Conservation (phyloP, 1,139 yeast species). For the Suhomyces maxii region DNA sequence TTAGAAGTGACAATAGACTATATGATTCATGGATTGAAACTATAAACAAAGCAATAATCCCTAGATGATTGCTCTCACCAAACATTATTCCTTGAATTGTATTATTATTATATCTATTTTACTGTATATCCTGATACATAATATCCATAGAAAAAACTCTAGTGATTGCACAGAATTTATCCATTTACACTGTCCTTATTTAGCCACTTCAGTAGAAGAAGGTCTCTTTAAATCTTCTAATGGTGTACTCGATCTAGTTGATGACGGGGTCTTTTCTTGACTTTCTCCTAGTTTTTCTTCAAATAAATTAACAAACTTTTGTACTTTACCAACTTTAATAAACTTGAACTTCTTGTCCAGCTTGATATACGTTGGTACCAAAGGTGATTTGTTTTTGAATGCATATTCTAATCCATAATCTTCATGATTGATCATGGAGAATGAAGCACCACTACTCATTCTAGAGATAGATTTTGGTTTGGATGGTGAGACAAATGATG, state of each 20-base stretch:
- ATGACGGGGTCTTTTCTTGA: slow-evolving; percentile 3
- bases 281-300: slow-evolving; percentile 36
- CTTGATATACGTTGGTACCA: slow-evolving; percentile 43
- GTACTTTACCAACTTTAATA: slow-evolving; percentile 51
- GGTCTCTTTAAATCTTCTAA: not conserved
- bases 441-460: slow-evolving; percentile 23
- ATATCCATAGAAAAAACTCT: not conserved
- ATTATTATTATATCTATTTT: not conserved
- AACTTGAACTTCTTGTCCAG: slow-evolving; percentile 47
- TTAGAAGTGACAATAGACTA: too few relatives aligned
- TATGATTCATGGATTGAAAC: too few relatives aligned
- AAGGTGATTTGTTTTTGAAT: slow-evolving; percentile 28
- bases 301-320: slow-evolving; percentile 46
- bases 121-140: too few relatives aligned
- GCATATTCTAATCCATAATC: slow-evolving; percentile 33
- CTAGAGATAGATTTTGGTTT: slow-evolving; percentile 16
- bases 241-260: slow-evolving; percentile 7
- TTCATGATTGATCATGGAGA: slow-evolving; percentile 23
- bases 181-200: not conserved
- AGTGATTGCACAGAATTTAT: not conserved
- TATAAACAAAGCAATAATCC: too few relatives aligned
- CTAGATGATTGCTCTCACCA: too few relatives aligned
- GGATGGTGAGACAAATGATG: slow-evolving; percentile 22
- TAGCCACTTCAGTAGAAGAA: not conserved
- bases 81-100: too few relatives aligned